Evolutionary conservation across 148 eudicot species (phyloP).

Genomic region (Rhododendron henanense): DNA sequence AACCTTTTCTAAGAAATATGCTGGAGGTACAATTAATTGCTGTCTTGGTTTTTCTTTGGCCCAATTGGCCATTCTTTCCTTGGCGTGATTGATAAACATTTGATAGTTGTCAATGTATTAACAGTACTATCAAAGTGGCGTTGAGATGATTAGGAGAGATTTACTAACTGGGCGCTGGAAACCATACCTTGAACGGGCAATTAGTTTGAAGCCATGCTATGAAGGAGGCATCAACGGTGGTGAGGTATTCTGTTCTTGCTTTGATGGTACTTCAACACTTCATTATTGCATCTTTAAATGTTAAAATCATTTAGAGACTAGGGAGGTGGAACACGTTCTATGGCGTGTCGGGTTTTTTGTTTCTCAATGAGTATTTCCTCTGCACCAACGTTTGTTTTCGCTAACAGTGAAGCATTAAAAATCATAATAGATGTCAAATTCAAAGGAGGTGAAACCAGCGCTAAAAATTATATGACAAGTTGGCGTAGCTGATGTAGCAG

Average conservation of each 20-base stretch:
- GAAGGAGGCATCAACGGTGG: slow-evolving; percentile 92
- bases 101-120: slow-evolving; percentile 13
- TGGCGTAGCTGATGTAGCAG: background rate
- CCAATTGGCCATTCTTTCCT: slow-evolving; percentile 5
- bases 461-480: background rate
- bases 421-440: background rate
- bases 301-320: background rate
- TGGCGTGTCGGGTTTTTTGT: background rate
- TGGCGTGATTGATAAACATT: background rate
- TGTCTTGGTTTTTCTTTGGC: background rate
- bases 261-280: background rate
- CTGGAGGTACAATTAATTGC: slow-evolving; percentile 58
- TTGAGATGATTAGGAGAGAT: slow-evolving; percentile 98
- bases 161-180: slow-evolving; percentile 94
- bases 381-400: background rate
- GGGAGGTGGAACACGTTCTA: background rate
- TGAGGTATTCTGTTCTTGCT: slow-evolving; percentile 50
- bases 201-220: slow-evolving; percentile 88
- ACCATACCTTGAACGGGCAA: slow-evolving; percentile 94
- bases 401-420: background rate
- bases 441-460: background rate
- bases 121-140: slow-evolving; percentile 88
- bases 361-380: background rate
- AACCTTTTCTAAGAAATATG: slow-evolving; percentile 93
- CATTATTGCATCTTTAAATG: background rate